Evolutionary conservation across 345 rosid species (phyloP), one percentile per base, ranked within the genome.

Genomic region (Kandelia obovata): DNA sequence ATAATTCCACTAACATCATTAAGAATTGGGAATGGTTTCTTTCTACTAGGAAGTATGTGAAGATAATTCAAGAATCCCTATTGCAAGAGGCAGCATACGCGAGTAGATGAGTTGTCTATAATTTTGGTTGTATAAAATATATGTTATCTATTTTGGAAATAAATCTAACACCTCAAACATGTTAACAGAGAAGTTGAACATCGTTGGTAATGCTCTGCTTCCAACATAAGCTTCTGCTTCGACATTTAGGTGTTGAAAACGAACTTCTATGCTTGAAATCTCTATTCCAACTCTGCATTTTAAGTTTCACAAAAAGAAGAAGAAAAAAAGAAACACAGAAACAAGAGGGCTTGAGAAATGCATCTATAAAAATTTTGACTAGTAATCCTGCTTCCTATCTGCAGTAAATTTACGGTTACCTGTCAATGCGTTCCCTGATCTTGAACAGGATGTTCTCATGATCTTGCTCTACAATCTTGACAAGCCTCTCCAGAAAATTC

Each of bases 241-340:
- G 1, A 90, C 79, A 60, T 77, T 86, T 4, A 92, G 51, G 79
- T 88, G 87, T 79, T 92, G 90, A 23, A 90, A 90, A 72, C 95
- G 81, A 13, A 92, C 98, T 83, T 93, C 96, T 66, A 93, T 90
- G 1, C 91, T 87, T 37, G 98, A 95, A 73, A 91, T 73, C 59
- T 91, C 92, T n/a, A 94, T 80, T 65, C 96, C 97, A 70, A 94
- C 97, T 70, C 98, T 90, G 84, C 13, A 26, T 62, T 68, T 53
- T 19, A 43, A 64, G 26, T 25, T 43, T 55, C 17, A 68, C 30
- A 28, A 28, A 28, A 28, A 39, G 31, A 49, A 39, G 37, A 1
- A 25, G 9, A 4, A 5, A 43, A 37, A 51, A 49, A 2, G 9
- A 19, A 4, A 2, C 0, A 53, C 17, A n/a, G n/a, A 28, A 6